Conservation (phyloP, 169 alveolate species). For the Cryptosporidium tyzzeri region DNA sequence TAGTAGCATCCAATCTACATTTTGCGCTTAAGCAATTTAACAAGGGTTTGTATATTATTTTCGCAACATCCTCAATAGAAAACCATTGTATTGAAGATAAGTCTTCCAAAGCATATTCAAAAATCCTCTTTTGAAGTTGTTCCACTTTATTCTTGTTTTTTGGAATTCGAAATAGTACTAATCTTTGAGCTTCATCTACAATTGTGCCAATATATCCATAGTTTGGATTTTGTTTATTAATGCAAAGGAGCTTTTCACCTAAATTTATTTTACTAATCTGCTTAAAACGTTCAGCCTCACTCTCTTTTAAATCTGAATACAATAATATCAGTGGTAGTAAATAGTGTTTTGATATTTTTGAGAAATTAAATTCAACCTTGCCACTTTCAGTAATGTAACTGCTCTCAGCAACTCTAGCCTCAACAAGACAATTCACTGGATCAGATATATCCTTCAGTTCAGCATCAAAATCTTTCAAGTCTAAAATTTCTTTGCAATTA, state of each 20-base stretch:
- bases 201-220: slow-evolving; percentile 27
- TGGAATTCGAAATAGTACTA: slow-evolving; percentile 1
- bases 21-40: slow-evolving; percentile 2
- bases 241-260: slow-evolving; percentile 20
- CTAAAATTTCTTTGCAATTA: neutral
- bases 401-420: slow-evolving; percentile 19
- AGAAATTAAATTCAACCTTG: slow-evolving; percentile 7
- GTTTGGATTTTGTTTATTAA: slow-evolving; percentile 7
- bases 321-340: slow-evolving; percentile 15
- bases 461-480: neutral
- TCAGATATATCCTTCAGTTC: neutral
- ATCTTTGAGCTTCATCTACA: neutral
- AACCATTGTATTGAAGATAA: slow-evolving; percentile 40
- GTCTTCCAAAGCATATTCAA: slow-evolving; percentile 57
- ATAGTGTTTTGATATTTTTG: slow-evolving; percentile 24
- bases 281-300: neutral
- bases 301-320: neutral
- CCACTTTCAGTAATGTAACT: slow-evolving; percentile 18
- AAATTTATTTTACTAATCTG: neutral
- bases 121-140: slow-evolving; percentile 12
- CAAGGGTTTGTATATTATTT: slow-evolving; percentile 21
- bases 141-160: neutral
- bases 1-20: slow-evolving; percentile 22
- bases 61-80: slow-evolving; percentile 32
- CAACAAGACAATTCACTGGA: slow-evolving; percentile 46